Evolutionary conservation across 1,139 yeast species (phyloP), one percentile per base, ranked within the genome.

Genomic region (Geotrichum restrictum): DNA sequence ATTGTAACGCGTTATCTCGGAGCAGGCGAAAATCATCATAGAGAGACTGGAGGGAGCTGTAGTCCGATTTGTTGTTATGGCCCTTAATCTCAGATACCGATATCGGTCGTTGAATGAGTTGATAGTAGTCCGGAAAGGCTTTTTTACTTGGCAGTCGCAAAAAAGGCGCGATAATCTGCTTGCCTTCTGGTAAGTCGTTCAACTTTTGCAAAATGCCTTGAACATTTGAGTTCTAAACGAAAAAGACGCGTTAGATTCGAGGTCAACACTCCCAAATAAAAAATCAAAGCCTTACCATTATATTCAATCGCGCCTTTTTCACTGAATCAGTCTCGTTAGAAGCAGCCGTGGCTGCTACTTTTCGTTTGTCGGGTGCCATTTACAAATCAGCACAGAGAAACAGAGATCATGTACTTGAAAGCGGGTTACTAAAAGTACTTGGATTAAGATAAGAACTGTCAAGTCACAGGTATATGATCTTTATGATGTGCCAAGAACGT

Each of bases 61-160:
- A 85, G 70, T 71, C 75, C 5, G 78, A 74, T 48, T 70, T 73
- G 18, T 75, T 68, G 31, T 73, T 71, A 61, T 86, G 77, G 63
- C 78, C 82, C 57, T 75, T 76, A 51, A 88, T 74, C 38, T 86
- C 95, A 46, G 78, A 69, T 11, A 87, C 66, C 1, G 93, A 82
- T 8, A 86, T 78, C 2, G 95, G 95, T n/a, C 72, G 65, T 24
- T 69, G 68, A 34, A 87, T 81, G 55, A 81, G 73, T 48, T 80
- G 76, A 65, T 83, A 88, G 68, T 89, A 89, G 62, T 87, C 95
- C 0, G 96, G 94, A 60, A 85, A 88, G 34, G 78, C 68, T 62
- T 85, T 84, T 63, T 80, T 84, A 36, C 85, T 76, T 2, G 96
- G 96, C 40, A 88, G 72, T 61, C 82, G 81, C 53, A 81, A 66